Base-by-base conservation (phyloP, 257 asterid species). In the Gardenia jasminoides region DNA sequence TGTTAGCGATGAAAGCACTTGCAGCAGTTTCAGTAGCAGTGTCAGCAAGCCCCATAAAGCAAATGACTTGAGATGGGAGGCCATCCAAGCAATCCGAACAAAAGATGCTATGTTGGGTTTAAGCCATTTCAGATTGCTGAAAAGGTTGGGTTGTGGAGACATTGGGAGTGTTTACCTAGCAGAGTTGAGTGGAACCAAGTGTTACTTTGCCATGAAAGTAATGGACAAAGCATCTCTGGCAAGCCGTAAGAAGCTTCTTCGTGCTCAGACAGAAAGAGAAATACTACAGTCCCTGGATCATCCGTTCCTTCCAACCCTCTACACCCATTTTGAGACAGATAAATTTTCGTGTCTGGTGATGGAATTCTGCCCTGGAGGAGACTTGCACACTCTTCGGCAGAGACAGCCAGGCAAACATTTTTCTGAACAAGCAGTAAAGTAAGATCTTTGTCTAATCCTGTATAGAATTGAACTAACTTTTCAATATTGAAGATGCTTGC, bases 341-440 rank as follows among this genome's bases (percentile, higher is more conserved):
- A 84, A 87, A 69, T 91, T 91, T 84, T 87, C 90, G 22, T 92
- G 97, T 78, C 83, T 92, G 87, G 92, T 90, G n/a, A 92, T 92
- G 97, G 97, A 92, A 67, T 92, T 88, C 75, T 92, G 97, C 69
- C 94, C 95, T 12, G 97, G 97, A 17, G 97, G 97, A 73, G 97
- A 90, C 74, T 82, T 92, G 76, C 97, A 92, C 72, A 88, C 85
- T 17, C 89, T 92, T 74, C 82, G 95, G 86, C 97, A 92, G 76
- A 76, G 92, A 78, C 97, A 92, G 74, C 89, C 90, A 0, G 96
- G 96, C 78, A 90, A 89, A 80, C 85, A 88, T 85, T 92, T 92
- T 78, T 87, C 93, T 2, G 97, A 92, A 81, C 91, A 92, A 65
- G 96, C 96, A 6, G 91, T 89, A 12, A 84, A 88, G 97, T 92